Conservation (phyloP, 2,329 filamentous ascomycete genomes). For the Dothideomycetes sp. region DNA sequence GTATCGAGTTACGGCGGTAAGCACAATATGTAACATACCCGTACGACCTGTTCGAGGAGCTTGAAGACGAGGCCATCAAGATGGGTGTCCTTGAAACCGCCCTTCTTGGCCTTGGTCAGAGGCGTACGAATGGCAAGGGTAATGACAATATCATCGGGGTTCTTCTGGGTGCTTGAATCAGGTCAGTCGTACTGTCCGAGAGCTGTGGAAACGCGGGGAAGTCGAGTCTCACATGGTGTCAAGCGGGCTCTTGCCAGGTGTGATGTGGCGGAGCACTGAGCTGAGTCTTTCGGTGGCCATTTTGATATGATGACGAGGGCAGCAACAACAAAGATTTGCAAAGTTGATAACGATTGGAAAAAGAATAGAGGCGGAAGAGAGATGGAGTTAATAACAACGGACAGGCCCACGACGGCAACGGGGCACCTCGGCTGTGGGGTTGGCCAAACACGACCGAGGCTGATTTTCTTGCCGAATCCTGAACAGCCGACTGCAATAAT, state of each 20-base stretch:
- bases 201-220: conserved; percentile 53
- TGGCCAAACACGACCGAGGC: too few relatives aligned
- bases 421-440: too few relatives aligned
- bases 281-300: conserved; percentile 82
- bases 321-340: too few relatives aligned
- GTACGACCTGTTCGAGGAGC: conserved; percentile 56
- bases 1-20: neutral
- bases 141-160: conserved; percentile 86
- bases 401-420: too few relatives aligned
- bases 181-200: conserved; percentile 15
- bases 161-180: conserved; percentile 66
- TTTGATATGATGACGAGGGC: too few relatives aligned
- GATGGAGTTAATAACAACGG: too few relatives aligned
- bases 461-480: too few relatives aligned
- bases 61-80: conserved; percentile 82
- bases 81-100: conserved; percentile 87
- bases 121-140: conserved; percentile 86
- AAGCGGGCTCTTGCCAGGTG: conserved; percentile 58
- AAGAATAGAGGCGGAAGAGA: too few relatives aligned
- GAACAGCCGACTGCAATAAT: too few relatives aligned
- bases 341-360: too few relatives aligned
- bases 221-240: conserved; percentile 59
- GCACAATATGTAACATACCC: neutral
- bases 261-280: conserved; percentile 79
- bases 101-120: conserved; percentile 79